phyloP scores from a whole-genome alignment of 2,329 filamentous ascomycete genomes.

The Cordyceps militaris region DNA sequence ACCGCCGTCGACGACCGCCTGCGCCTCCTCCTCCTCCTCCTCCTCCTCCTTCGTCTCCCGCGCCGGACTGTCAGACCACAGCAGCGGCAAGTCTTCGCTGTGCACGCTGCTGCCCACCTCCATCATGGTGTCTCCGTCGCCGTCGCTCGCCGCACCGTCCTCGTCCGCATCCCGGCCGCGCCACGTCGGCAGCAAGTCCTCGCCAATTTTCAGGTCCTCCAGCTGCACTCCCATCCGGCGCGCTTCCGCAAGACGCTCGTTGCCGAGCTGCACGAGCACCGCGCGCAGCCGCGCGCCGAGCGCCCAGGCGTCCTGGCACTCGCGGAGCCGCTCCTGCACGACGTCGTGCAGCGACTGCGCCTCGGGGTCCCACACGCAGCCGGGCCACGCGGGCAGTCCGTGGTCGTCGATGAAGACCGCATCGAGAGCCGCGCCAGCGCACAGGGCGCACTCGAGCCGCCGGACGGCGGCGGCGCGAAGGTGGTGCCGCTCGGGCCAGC shows the following conservation, averaged over 20 bases:
- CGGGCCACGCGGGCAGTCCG: slow-evolving; percentile 25
- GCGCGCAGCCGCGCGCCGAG: slow-evolving; percentile 17
- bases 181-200: slow-evolving; percentile 25
- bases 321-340: slow-evolving; percentile 21
- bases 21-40: neutral
- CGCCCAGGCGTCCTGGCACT: slow-evolving; percentile 15
- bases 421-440: slow-evolving; percentile 12
- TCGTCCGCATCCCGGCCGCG: neutral
- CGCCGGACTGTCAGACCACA: neutral
- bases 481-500: neutral
- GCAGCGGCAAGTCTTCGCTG: neutral
- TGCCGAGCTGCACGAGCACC: slow-evolving; percentile 22
- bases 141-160: slow-evolving; percentile 7
- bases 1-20: too few relatives aligned
- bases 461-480: slow-evolving; percentile 18
- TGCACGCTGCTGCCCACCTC: neutral
- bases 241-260: slow-evolving; percentile 22
- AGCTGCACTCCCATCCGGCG: slow-evolving; percentile 17
- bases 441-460: slow-evolving; percentile 19
- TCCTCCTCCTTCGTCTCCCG: neutral
- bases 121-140: slow-evolving; percentile 10
- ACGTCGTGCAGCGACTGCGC: slow-evolving; percentile 19
- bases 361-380: slow-evolving; percentile 20
- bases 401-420: slow-evolving; percentile 22
- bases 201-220: slow-evolving; percentile 20